Conservation (phyloP, 1,284 basidiomycete genomes). For the Irpex rosettiformis region DNA sequence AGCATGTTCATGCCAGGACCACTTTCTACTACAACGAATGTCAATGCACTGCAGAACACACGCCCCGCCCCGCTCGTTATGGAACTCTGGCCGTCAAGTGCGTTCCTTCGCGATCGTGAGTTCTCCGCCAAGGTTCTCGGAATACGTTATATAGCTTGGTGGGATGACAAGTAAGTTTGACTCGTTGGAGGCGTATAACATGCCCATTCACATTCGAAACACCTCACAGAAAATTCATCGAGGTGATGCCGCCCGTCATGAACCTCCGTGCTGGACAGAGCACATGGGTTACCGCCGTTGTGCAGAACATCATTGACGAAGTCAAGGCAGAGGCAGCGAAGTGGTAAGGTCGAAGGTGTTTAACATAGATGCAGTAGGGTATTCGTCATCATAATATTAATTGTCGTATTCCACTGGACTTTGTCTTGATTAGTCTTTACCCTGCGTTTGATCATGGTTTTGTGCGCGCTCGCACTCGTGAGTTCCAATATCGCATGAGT, state of each 20-base stretch:
- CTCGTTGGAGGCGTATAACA: no score
- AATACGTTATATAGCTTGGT: slow-evolving; percentile 76
- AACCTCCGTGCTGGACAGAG: slow-evolving; percentile 9
- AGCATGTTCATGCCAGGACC: slow-evolving; percentile 67
- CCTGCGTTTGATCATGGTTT: no score
- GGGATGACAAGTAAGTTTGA: slow-evolving; percentile 45
- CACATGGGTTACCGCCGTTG: slow-evolving; percentile 8
- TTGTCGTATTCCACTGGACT: not conserved
- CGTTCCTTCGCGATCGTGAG: slow-evolving; percentile 73
- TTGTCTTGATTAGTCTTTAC: not conserved
- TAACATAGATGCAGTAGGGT: not conserved
- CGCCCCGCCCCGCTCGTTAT: slow-evolving; percentile 41
- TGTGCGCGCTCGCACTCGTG: no score
- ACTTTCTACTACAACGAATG: slow-evolving; percentile 23
- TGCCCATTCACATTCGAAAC: no score
- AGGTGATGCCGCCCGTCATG: slow-evolving; percentile 36
- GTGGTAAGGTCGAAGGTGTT: not conserved
- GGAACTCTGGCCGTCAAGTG: slow-evolving; percentile 75
- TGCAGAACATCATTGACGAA: slow-evolving; percentile 7
- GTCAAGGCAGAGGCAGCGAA: slow-evolving; percentile 9
- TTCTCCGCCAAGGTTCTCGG: slow-evolving; percentile 60
- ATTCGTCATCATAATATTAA: not conserved
- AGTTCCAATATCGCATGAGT: no score
- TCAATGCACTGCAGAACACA: slow-evolving; percentile 2
- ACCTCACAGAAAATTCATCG: slow-evolving; percentile 31